A percentile compares a stretch with the other conserved stretches of the same genome.
Evolutionary conservation across 108 stramenopile genomes (phyloP).

Genomic region (Epipyxis sp.): DNA sequence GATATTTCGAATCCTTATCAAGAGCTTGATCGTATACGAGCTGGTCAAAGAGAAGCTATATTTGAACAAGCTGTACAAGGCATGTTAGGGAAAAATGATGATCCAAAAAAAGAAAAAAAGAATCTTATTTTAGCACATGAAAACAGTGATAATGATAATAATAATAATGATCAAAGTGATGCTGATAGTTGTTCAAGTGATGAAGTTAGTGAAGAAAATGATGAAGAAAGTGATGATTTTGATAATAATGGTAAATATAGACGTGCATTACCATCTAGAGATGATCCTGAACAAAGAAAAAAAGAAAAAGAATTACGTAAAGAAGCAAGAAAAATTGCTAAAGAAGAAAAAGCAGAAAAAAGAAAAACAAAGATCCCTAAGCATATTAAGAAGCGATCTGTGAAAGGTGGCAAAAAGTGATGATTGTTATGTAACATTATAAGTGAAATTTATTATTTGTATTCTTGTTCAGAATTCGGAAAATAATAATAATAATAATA

Average conservation of each 20-base stretch:
- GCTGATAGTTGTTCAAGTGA: background rate
- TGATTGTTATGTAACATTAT: background rate
- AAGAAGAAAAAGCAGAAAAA: conserved; percentile 20
- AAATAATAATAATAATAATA: too few relatives aligned
- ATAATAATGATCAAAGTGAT: background rate
- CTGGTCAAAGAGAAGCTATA: background rate
- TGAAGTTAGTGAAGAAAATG: conserved; percentile 30
- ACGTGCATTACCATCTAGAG: background rate
- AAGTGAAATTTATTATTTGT: background rate
- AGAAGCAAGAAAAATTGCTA: conserved; percentile 36
- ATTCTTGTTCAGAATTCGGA: too few relatives aligned
- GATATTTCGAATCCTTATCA: background rate
- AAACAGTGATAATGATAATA: background rate
- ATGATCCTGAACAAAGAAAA: conserved; percentile 17
- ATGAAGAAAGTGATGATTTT: conserved; percentile 16
- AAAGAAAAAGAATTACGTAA: conserved; percentile 40
- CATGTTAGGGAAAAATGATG: conserved; percentile 16
- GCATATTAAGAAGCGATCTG: conserved; percentile 40
- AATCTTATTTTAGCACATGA: background rate
- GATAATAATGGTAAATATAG: conserved; percentile 10
- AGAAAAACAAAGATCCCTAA: conserved; percentile 44
- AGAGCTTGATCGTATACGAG: background rate
- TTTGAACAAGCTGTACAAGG: conserved; percentile 5
- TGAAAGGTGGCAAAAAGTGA: conserved; percentile 19
- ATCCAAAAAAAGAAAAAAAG: conserved; percentile 37